These are phyloP conservation scores for Pilasporangium apinafurcum DNA, from an alignment of 352 stramenopile species.

Conservation along the genomic window DNA sequence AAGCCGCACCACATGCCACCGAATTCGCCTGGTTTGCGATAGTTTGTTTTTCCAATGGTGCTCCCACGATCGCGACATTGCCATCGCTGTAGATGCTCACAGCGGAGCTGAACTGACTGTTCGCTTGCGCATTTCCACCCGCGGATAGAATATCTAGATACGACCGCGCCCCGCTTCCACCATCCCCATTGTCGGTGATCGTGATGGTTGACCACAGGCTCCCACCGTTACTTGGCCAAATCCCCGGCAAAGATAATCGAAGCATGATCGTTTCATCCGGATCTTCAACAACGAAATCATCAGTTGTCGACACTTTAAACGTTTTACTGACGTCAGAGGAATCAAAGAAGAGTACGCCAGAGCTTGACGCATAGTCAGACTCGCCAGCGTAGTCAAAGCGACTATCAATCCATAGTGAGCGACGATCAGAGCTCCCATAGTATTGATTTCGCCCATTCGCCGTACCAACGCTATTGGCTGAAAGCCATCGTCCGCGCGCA, in stretches of 20 bases:
- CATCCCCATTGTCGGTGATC: conserved; percentile 91
- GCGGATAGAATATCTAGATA: conserved; percentile 59
- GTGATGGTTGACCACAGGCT: conserved; percentile 82
- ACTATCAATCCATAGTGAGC: conserved; percentile 70
- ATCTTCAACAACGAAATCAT: conserved; percentile 87
- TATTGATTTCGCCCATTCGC: conserved; percentile 86
- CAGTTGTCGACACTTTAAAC: conserved; percentile 82
- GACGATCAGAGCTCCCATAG: conserved; percentile 83
- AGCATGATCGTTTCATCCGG: conserved; percentile 89
- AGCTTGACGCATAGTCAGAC: conserved; percentile 83
- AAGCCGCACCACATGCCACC: conserved; percentile 51
- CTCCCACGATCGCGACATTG: conserved; percentile 65
- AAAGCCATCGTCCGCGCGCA: conserved; percentile 45
- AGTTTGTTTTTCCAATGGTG: conserved; percentile 36
- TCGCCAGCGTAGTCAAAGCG: conserved; percentile 87
- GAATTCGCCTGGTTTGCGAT: background rate
- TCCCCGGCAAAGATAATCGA: conserved; percentile 86
- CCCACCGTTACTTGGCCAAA: conserved; percentile 88
- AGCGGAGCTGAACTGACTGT: conserved; percentile 38
- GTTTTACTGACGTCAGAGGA: conserved; percentile 30
- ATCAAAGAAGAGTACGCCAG: conserved; percentile 63
- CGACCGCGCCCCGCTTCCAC: conserved; percentile 65
- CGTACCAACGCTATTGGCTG: conserved; percentile 62
- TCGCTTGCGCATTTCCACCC: conserved; percentile 15
- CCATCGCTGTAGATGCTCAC: conserved; percentile 59